Percentiles rank a stretch among this genome's conserved stretches.
Evolutionary conservation across 208 protist genomes (phyloP).

Genomic region (Trypanosoma lewisi): DNA sequence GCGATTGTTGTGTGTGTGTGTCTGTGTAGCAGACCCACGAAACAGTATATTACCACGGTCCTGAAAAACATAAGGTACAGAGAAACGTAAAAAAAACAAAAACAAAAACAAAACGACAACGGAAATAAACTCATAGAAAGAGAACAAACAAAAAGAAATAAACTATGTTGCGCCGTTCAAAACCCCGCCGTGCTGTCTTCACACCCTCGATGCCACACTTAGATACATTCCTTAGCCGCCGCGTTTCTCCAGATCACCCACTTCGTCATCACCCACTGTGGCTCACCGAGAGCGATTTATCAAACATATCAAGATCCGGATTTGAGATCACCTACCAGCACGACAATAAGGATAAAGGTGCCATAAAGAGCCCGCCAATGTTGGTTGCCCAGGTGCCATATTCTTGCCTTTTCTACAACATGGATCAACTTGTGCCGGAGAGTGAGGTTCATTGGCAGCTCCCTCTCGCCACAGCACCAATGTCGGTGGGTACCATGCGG

Average conservation of each 20-base stretch:
- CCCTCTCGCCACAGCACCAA: conserved; percentile 10
- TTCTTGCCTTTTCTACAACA: conserved; percentile 20
- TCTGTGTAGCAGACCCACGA: no score
- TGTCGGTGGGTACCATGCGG: conserved; percentile 13
- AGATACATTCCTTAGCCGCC: conserved; percentile 41
- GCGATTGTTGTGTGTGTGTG: no score
- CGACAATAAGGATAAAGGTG: not conserved
- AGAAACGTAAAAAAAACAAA: no score
- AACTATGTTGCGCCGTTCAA: conserved; percentile 19
- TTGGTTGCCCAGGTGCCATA: conserved; percentile 6
- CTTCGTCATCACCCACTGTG: conserved; percentile 53
- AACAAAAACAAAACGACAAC: not conserved
- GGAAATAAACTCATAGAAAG: not conserved
- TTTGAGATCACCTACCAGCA: not conserved
- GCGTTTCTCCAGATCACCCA: conserved; percentile 53
- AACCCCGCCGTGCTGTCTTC: conserved; percentile 47
- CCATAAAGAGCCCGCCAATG: not conserved
- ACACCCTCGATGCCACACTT: conserved; percentile 59
- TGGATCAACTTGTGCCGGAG: conserved; percentile 27
- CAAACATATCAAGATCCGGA: not conserved
- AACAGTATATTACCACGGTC: no score
- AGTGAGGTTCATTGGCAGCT: conserved; percentile 26
- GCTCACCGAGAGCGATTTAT: conserved; percentile 66
- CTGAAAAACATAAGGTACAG: no score
- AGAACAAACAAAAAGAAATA: not conserved